Conservation (phyloP, 345 rosid genomes). For the Salix dunnii region DNA sequence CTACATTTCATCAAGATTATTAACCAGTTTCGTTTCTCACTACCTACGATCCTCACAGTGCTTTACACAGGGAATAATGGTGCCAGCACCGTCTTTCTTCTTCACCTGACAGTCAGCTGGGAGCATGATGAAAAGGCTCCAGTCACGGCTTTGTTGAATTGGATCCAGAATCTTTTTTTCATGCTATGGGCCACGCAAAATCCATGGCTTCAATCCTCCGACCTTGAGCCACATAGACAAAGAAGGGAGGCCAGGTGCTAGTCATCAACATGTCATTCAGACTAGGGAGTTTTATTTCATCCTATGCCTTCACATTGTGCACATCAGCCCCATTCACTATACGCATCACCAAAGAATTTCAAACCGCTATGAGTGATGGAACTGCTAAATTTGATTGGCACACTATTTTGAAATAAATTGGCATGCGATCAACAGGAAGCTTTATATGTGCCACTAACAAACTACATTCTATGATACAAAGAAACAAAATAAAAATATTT, state of each 20-base stretch:
- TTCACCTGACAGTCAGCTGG: neutral
- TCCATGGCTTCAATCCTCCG: conserved; percentile 9
- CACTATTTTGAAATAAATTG: too few species aligned
- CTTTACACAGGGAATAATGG: neutral
- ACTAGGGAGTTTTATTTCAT: neutral
- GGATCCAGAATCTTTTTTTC: neutral
- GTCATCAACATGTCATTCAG: conserved; percentile 1
- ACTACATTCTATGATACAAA: too few species aligned
- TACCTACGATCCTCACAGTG: neutral
- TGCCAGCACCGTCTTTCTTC: neutral
- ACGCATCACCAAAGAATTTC: too few species aligned
- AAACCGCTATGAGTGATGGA: too few species aligned
- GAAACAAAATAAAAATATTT: too few species aligned
- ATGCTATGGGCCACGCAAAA: neutral
- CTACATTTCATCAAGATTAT: neutral
- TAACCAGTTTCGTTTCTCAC: neutral
- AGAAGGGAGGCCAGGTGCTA: neutral
- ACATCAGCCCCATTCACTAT: neutral
- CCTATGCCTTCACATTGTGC: conserved; percentile 9
- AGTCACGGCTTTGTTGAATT: neutral
- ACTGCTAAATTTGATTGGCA: too few species aligned
- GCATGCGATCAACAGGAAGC: too few species aligned
- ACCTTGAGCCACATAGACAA: conserved; percentile 7
- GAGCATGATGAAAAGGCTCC: conserved; percentile 3
- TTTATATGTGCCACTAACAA: too few species aligned